Evolutionary conservation across 116 monocot species (phyloP), one percentile per base, ranked within the genome.

Genomic region (Zostera marina): DNA sequence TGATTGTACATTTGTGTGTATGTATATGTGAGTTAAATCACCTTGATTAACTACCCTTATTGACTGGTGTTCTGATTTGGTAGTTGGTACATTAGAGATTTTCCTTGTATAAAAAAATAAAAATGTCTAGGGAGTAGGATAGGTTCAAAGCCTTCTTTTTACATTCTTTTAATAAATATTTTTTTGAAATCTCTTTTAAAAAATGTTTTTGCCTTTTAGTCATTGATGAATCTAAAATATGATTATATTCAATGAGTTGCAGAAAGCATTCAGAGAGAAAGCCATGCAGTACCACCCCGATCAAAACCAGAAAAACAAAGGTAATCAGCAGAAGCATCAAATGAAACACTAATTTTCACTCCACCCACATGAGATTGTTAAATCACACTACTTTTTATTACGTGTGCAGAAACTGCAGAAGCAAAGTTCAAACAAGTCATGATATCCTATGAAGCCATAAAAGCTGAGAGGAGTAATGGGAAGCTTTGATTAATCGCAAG

Each of bases 401-500:
- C 12, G 21, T 22, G 15, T 75, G 64, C 81, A 90, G 98, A 78
- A 42, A 77, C 68, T 59, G 98, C 98, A 1, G 98, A 98, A 61
- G 91, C 80, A 51, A 86, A 85, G 60, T 98, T 90, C 48, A 98
- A 98, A 64, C 86, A 90, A 69, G 90, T 98, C 20, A 72, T 98
- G 73, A 67, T 64, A 54, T 90, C 98, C 10, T 98, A 98, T 47
- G 98, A 98, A 66, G 91, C 90, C 42, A 90, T 98, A 62, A 98
- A 90, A 59, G 40, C 44, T 32, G 85, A 98, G 72, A 77, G 81
- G 67, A 74, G 73, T 61, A 83, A 77, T 58, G 67, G 48, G 7
- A 55, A 55, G 16, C 47, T 8, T 12, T 63, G 54, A 61, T 64
- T 14, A 46, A 46, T 23, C 11, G 9, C 15, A n/a, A 59, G 43